A percentile compares a stretch with the other conserved stretches of the same genome.
phyloP scores from a whole-genome alignment of 352 stramenopile genomes.

The Phytophthora chlamydospora region DNA sequence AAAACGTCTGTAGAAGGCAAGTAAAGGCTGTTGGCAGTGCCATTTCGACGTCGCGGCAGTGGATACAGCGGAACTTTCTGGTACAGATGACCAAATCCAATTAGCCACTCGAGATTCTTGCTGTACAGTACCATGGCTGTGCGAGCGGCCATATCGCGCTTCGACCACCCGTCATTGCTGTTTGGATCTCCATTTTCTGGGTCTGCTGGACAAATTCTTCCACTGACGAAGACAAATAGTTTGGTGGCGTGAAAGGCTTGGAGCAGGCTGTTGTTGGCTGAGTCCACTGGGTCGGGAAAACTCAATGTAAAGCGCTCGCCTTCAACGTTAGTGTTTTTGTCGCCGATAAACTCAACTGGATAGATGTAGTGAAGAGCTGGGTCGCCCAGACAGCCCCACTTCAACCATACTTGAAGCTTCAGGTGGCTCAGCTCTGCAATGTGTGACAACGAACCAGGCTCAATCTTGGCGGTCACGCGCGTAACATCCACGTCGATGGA shows the following conservation, averaged over 20 bases:
- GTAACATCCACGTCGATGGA: conserved; percentile 49
- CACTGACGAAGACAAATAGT: conserved; percentile 51
- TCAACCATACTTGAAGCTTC: conserved; percentile 50
- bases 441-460: conserved; percentile 67
- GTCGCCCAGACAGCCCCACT: conserved; percentile 44
- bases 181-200: conserved; percentile 19
- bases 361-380: conserved; percentile 52
- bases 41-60: conserved; percentile 28
- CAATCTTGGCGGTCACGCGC: conserved; percentile 62
- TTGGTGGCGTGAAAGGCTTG: conserved; percentile 41
- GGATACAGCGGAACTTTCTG: conserved; percentile 36
- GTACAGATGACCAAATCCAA: conserved; percentile 62
- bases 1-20: conserved; percentile 20
- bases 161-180: conserved; percentile 34
- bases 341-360: conserved; percentile 45
- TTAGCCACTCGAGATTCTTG: conserved; percentile 80
- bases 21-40: background rate
- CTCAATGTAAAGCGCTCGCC: conserved; percentile 17
- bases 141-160: conserved; percentile 60
- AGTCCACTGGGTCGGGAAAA: background rate
- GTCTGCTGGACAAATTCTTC: conserved; percentile 43
- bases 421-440: conserved; percentile 65
- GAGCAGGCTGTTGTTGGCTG: conserved; percentile 10
- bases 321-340: conserved; percentile 10
- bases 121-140: conserved; percentile 76